Evolutionary conservation across 2,329 filamentous ascomycete species (phyloP).

Genomic region (Ceratocystis lukuohia): DNA sequence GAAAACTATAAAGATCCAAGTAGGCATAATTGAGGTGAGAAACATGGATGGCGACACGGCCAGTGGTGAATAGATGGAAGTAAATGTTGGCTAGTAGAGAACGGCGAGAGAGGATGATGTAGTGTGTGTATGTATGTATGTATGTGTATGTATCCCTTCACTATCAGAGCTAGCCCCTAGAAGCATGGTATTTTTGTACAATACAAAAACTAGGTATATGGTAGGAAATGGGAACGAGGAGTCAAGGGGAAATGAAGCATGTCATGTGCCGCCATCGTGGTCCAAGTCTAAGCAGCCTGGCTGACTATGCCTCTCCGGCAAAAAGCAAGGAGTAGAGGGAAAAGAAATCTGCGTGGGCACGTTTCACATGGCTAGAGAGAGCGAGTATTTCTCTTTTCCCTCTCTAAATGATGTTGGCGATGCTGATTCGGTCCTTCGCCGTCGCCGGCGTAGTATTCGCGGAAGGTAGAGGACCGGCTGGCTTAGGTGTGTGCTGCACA

Average conservation of each 20-base stretch:
- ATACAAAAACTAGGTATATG: not conserved
- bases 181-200: not conserved
- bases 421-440: slow-evolving; percentile 29
- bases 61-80: too few species aligned
- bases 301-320: not conserved
- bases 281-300: not conserved
- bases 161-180: too few species aligned
- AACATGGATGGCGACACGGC: not conserved
- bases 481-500: not conserved
- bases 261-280: not conserved
- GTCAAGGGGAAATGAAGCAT: not conserved
- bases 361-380: not conserved
- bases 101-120: not conserved
- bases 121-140: not conserved
- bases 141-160: not conserved
- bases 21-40: not conserved
- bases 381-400: not conserved
- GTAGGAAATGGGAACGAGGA: not conserved
- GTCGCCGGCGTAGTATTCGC: slow-evolving; percentile 13
- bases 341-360: not conserved
- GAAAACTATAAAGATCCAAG: not conserved
- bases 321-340: not conserved
- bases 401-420: slow-evolving; percentile 34
- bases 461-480: not conserved
- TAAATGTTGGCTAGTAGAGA: too few species aligned